These are phyloP conservation scores for Bonia amplexicaulis DNA, from an alignment of 176 grass and related monocot genomes.

Conservation along the genomic window DNA sequence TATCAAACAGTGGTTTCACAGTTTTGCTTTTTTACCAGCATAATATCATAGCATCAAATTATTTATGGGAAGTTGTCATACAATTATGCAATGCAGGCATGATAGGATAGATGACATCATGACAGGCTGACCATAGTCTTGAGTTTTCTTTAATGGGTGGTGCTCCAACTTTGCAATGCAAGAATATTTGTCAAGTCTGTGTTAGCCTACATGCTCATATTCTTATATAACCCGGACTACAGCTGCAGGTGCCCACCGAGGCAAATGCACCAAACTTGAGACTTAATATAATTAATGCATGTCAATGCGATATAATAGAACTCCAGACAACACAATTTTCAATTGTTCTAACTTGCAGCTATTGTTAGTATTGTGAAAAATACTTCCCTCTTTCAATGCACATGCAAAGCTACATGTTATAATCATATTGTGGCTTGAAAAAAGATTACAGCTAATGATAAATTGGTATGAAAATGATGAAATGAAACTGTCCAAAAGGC, in stretches of 20 bases:
- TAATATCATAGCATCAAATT: constrained; percentile 14
- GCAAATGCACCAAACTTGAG: background rate
- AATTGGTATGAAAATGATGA: background rate
- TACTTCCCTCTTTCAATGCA: background rate
- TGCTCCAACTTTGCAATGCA: background rate
- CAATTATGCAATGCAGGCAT: background rate
- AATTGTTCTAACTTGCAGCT: background rate
- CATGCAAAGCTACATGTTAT: background rate
- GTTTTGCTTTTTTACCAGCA: background rate
- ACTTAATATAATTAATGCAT: constrained; percentile 1
- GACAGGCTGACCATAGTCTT: background rate
- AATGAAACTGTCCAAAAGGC: background rate
- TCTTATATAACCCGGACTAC: background rate
- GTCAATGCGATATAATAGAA: background rate
- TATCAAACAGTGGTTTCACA: background rate
- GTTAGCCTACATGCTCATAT: background rate
- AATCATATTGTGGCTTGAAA: background rate
- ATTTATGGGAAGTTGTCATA: background rate
- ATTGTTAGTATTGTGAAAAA: background rate
- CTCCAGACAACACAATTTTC: background rate
- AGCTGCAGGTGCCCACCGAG: background rate
- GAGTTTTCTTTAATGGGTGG: background rate
- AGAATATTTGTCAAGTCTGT: background rate
- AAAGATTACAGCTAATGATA: background rate
- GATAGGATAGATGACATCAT: background rate